These are phyloP conservation scores for Populus hybrid DNA, from an alignment of 441 rosid species.

Conservation along the genomic window DNA sequence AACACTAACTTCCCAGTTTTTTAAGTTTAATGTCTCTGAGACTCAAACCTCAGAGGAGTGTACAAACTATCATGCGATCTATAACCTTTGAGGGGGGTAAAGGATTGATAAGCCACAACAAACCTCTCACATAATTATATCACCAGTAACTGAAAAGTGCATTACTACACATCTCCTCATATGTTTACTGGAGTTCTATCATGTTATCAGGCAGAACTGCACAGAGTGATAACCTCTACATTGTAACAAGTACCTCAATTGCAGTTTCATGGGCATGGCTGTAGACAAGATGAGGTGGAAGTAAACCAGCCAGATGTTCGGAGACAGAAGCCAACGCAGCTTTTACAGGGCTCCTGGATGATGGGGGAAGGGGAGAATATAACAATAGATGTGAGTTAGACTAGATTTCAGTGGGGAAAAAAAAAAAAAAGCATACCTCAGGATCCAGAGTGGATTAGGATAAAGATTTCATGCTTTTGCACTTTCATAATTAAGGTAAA, in stretches of 20 bases:
- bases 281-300: conserved; percentile 96
- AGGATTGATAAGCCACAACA: neutral
- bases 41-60: neutral
- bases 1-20: neutral
- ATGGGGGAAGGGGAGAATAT: conserved; percentile 5
- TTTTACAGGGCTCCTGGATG: conserved; percentile 80
- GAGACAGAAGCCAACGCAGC: conserved; percentile 93
- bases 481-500: neutral
- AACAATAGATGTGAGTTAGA: neutral
- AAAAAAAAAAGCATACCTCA: no score
- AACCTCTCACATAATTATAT: neutral
- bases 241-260: conserved; percentile 63
- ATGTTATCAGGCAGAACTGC: neutral
- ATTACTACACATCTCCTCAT: neutral
- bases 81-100: neutral
- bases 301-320: conserved; percentile 95
- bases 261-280: conserved; percentile 97
- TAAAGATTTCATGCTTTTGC: neutral
- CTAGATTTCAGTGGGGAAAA: neutral
- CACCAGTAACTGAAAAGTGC: neutral
- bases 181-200: neutral
- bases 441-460: conserved; percentile 3
- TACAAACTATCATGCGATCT: neutral
- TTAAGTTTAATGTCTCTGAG: neutral
- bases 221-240: neutral